phyloP scores from a whole-genome alignment of 208 protist species.

The Endotrypanum monterogeii region DNA sequence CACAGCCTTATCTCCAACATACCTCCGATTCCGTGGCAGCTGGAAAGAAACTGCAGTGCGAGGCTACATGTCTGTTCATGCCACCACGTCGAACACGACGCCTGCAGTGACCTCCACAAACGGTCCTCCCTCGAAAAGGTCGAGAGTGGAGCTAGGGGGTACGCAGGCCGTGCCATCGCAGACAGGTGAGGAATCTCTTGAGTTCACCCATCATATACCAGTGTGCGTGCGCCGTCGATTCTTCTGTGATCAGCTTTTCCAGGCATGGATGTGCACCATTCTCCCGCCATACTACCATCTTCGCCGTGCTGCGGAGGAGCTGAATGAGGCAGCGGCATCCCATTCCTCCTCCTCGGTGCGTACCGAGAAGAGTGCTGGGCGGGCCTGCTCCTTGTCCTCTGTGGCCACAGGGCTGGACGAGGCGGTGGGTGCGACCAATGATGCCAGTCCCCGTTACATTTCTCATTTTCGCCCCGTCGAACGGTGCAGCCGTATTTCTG shows the following conservation, averaged over 20 bases:
- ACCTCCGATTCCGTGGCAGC: slow-evolving; percentile 58
- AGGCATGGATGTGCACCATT: slow-evolving; percentile 90
- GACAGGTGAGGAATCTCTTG: background rate
- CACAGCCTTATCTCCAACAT: slow-evolving; percentile 51
- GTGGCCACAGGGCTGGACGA: background rate
- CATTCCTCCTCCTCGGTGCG: background rate
- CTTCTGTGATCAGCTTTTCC: slow-evolving; percentile 87
- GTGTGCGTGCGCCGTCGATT: slow-evolving; percentile 59
- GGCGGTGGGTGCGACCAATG: background rate
- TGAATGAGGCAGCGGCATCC: slow-evolving; percentile 1
- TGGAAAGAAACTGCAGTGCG: slow-evolving; percentile 84
- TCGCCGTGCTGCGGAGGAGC: slow-evolving; percentile 12
- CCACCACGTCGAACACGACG: background rate
- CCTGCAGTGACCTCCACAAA: background rate
- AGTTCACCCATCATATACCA: slow-evolving; percentile 38
- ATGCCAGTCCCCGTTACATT: slow-evolving; percentile 41
- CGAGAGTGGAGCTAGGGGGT: background rate
- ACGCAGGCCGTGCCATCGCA: background rate
- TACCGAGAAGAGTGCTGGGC: background rate
- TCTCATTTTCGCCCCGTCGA: slow-evolving; percentile 68
- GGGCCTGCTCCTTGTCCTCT: background rate
- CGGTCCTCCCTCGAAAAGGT: background rate
- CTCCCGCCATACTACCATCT: slow-evolving; percentile 80
- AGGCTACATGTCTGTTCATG: slow-evolving; percentile 35
- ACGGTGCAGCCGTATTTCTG: slow-evolving; percentile 52